Base-by-base conservation (phyloP, 2,329 filamentous ascomycete species). In the Phaeophleospora eucalypticola region DNA sequence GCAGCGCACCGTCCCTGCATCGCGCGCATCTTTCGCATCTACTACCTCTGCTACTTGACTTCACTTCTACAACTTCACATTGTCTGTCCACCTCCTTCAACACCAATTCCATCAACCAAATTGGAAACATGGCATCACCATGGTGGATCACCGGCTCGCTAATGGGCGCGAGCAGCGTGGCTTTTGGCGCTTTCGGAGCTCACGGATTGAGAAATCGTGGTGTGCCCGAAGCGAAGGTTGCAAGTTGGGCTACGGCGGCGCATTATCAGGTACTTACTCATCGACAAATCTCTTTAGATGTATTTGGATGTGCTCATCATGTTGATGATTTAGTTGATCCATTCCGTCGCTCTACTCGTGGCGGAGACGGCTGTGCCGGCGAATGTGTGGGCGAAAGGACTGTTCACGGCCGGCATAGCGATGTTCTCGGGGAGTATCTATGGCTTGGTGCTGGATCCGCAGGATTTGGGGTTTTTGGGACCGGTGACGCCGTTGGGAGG, bases 341-440 rank as follows among this genome's bases (percentile, higher is more conserved):
- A 86, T 68, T 79, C 80, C 12, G 71, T 77, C 24, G 78, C 78
- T 34, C 67, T 85, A 38, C 77, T 85, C 19, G 67, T 83, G 16
- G 72, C 79, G 3, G 66, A 75, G 14, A 68, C 71, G 42, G 69
- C 70, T 6, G 73, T 74, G 1, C 79, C 80, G 9, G 60, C 61
- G 41, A 78, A 75, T 24, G 58, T 81, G 17, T 80, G 81, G 15
- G 76, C 77, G 42, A 67, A 65, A 40, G 44, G 67, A 2, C 68
- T 84, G n/a, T 78, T 85, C 61, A 77, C 78, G 0, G 79, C 79
- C 0, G 82, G 83, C 42, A 84, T 85, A 71, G 79, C 79, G 3
- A 75, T 84, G 73, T 86, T 86, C 66, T 80, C 75, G 49, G 83
- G 83, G 2, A 80, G 75, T 59, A 76, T 86, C 53, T 86, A 86